A percentile compares a stretch with the other conserved stretches of the same genome.
phyloP scores from a whole-genome alignment of 208 protist genomes.

The Phytomonas sp. region DNA sequence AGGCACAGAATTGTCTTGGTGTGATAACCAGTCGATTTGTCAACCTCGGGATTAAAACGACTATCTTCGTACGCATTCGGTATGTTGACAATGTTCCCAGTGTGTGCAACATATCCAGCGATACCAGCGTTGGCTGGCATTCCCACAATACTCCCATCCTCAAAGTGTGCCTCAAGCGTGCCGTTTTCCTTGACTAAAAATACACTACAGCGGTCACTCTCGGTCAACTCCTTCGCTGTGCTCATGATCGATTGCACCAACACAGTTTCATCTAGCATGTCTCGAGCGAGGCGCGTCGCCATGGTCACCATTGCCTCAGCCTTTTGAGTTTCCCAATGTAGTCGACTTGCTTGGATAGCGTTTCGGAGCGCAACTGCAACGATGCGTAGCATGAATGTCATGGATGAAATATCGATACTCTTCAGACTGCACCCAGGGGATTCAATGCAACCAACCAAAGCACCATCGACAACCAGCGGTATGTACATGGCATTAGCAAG shows the following conservation, averaged over 20 bases:
- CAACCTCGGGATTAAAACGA: constrained; percentile 55
- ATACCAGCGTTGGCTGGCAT: constrained; percentile 52
- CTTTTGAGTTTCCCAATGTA: constrained; percentile 37
- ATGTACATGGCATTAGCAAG: constrained; percentile 57
- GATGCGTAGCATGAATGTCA: background rate
- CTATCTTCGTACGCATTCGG: constrained; percentile 60
- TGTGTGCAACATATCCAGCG: constrained; percentile 53
- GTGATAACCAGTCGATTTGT: constrained; percentile 62
- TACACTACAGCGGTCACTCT: constrained; percentile 65
- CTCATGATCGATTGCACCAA: constrained; percentile 73
- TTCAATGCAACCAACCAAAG: constrained; percentile 59
- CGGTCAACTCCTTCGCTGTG: constrained; percentile 57
- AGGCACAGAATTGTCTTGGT: constrained; percentile 69
- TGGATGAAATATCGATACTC: constrained; percentile 8
- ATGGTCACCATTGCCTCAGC: constrained; percentile 74
- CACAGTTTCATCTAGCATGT: constrained; percentile 68
- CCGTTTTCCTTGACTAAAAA: constrained; percentile 53
- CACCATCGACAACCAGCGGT: constrained; percentile 27
- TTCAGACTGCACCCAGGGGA: constrained; percentile 31
- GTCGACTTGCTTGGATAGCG: background rate
- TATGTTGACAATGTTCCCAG: constrained; percentile 53
- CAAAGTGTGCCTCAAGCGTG: constrained; percentile 55
- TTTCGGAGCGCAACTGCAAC: constrained; percentile 11
- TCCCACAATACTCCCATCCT: constrained; percentile 54
- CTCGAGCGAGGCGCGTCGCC: constrained; percentile 69